phyloP scores from a whole-genome alignment of 2,329 filamentous ascomycete species.

The Botrytis galanthina region DNA sequence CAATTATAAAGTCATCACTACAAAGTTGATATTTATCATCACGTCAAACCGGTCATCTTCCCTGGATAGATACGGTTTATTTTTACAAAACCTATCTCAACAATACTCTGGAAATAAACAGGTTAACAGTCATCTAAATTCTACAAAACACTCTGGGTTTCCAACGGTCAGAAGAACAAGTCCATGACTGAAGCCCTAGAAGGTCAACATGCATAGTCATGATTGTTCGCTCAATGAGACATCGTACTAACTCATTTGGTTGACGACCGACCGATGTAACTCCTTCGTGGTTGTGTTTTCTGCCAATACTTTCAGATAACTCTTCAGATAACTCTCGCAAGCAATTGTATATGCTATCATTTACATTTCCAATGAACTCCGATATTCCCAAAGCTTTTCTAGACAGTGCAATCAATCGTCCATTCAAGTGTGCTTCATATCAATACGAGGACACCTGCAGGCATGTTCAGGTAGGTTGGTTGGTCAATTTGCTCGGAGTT shows the following conservation, averaged over 20 bases:
- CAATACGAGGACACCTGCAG: conserved; percentile 1
- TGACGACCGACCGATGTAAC: neutral
- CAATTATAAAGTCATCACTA: neutral
- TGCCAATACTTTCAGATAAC: neutral
- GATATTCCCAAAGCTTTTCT: neutral
- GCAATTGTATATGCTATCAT: neutral
- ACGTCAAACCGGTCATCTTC: neutral
- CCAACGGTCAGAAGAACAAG: neutral
- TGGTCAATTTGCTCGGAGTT: neutral
- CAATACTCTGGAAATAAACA: neutral
- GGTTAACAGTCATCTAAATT: neutral
- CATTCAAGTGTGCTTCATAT: neutral
- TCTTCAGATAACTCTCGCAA: neutral
- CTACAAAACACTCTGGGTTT: neutral
- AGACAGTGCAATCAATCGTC: neutral
- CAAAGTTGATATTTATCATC: conserved; percentile 1
- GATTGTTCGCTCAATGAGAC: neutral
- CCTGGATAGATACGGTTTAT: neutral
- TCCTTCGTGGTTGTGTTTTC: neutral
- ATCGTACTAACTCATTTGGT: neutral
- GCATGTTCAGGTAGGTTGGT: neutral
- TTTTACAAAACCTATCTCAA: neutral
- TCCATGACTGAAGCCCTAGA: no score
- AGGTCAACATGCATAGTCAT: no score
- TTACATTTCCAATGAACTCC: neutral